Percentiles rank a stretch among this genome's conserved stretches.
phyloP scores from a whole-genome alignment of 345 rosid species.

The Citrus mangshanensis region DNA sequence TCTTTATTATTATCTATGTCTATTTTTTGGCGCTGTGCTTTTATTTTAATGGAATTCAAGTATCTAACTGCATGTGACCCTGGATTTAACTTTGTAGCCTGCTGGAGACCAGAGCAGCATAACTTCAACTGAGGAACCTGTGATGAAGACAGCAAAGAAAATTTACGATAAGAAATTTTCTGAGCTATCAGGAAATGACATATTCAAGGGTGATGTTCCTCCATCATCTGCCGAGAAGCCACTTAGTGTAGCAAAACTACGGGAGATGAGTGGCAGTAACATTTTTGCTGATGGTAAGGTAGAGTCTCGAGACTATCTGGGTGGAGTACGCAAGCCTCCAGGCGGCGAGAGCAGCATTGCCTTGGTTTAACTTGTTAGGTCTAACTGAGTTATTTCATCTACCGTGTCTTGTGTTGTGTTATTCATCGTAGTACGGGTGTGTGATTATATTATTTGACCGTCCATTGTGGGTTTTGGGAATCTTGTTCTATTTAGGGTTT shows the following conservation, averaged over 20 bases:
- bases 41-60: not conserved
- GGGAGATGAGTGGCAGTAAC: slow-evolving; percentile 80
- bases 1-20: too few species aligned
- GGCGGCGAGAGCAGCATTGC: slow-evolving; percentile 98
- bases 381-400: slow-evolving; percentile 32
- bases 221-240: slow-evolving; percentile 59
- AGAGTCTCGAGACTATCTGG: slow-evolving; percentile 81
- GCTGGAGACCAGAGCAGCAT: slow-evolving; percentile 41
- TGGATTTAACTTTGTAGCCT: slow-evolving; percentile 29
- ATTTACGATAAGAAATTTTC: slow-evolving; percentile 66
- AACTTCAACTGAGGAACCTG: slow-evolving; percentile 33
- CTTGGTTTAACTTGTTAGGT: slow-evolving; percentile 53
- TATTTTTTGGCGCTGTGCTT: not conserved
- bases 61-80: slow-evolving; percentile 1
- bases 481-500: slow-evolving; percentile 26
- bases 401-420: slow-evolving; percentile 30
- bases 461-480: slow-evolving; percentile 36
- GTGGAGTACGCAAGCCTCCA: slow-evolving; percentile 97
- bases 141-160: slow-evolving; percentile 82
- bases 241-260: slow-evolving; percentile 65
- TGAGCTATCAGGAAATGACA: slow-evolving; percentile 80
- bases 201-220: slow-evolving; percentile 73
- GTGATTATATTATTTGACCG: slow-evolving; percentile 47
- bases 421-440: slow-evolving; percentile 31
- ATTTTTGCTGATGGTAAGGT: slow-evolving; percentile 91